Percentiles rank a stretch among this genome's conserved stretches.
These are phyloP conservation scores for Aspergillus calidoustus DNA, from an alignment of 2,329 filamentous ascomycete species.

Conservation along the genomic window DNA sequence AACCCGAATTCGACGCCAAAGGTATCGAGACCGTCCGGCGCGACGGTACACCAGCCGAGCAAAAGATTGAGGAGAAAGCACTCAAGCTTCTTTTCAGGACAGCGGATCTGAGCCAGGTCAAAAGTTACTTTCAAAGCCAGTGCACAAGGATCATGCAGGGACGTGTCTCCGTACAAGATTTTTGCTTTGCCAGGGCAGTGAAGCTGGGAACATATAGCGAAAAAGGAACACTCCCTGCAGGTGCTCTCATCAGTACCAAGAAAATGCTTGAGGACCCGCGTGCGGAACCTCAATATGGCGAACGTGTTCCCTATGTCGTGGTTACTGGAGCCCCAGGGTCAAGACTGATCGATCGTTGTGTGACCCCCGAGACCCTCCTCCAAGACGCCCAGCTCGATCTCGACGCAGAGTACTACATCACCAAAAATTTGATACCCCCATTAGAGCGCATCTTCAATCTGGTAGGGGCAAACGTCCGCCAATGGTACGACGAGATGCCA, in stretches of 20 bases:
- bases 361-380: slow-evolving; percentile 82
- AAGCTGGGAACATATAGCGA: slow-evolving; percentile 87
- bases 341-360: slow-evolving; percentile 83
- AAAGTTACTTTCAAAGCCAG: slow-evolving; percentile 85
- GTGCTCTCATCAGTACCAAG: slow-evolving; percentile 83
- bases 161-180: slow-evolving; percentile 87
- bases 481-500: slow-evolving; percentile 97
- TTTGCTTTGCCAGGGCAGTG: slow-evolving; percentile 93
- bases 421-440: slow-evolving; percentile 92
- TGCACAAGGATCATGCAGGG: slow-evolving; percentile 92
- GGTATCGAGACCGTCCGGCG: slow-evolving; percentile 96
- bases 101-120: slow-evolving; percentile 84
- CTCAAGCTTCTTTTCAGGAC: slow-evolving; percentile 89
- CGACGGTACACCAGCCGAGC: slow-evolving; percentile 92
- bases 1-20: slow-evolving; percentile 94
- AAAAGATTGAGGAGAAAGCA: slow-evolving; percentile 94
- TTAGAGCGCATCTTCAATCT: slow-evolving; percentile 96
- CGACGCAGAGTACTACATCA: slow-evolving; percentile 96
- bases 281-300: slow-evolving; percentile 90
- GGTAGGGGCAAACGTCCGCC: slow-evolving; percentile 84
- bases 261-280: slow-evolving; percentile 86
- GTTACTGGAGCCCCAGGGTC: slow-evolving; percentile 85
- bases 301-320: slow-evolving; percentile 93
- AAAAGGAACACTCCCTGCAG: slow-evolving; percentile 77
- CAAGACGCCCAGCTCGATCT: slow-evolving; percentile 76